Base-by-base conservation (phyloP, 345 rosid species). In the Hibiscus syriacus region DNA sequence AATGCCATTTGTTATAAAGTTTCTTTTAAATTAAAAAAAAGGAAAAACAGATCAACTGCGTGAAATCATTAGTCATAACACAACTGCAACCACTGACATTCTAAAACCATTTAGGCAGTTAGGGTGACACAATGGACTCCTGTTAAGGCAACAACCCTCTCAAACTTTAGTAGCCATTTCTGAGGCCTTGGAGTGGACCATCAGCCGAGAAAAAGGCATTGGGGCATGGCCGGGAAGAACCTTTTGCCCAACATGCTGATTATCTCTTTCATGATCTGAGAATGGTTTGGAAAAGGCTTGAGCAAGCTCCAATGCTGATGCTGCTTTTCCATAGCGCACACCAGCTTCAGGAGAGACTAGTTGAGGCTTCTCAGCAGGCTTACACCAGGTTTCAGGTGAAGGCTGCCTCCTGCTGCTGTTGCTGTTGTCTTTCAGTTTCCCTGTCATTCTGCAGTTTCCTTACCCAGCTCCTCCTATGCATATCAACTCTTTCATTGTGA, bases 301-400 rank as follows among this genome's bases (percentile, higher is more conserved):
- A 3, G 93, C 90, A 68, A 89, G 93, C 74, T 91, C 92, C 63
- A 86, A 62, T 0, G 96, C 85, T 14, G 97, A 89, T 41, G 92
- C 88, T 57, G 84, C 82, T 80, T 38, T 38, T 38, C 92, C 88
- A 22, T 79, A 66, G 34, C 88, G 84, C 54, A 55, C 1, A 20
- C 90, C 84, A 61, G 75, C 52, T 59, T 88, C 95, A 13, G 80
- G 77, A 58, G 88, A 79, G 52, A 78, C 73, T 0, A 84, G 88
- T 77, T 83, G 88, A 7, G 74, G 73, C 81, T 75, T 79, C 72
- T 76, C 89, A 10, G 75, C 79, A 5, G 85, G 84, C 69, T 87
- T 88, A 67, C 91, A 83, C 93, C 97, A 91, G 29, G 88, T 80
- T 74, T 91, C 96, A 8, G 93, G 97, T 50, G 97, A 91, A 64